A percentile compares a stretch with the other conserved stretches of the same genome.
Conservation (phyloP, 257 asterid genomes). For the Solanum clarkiae region DNA sequence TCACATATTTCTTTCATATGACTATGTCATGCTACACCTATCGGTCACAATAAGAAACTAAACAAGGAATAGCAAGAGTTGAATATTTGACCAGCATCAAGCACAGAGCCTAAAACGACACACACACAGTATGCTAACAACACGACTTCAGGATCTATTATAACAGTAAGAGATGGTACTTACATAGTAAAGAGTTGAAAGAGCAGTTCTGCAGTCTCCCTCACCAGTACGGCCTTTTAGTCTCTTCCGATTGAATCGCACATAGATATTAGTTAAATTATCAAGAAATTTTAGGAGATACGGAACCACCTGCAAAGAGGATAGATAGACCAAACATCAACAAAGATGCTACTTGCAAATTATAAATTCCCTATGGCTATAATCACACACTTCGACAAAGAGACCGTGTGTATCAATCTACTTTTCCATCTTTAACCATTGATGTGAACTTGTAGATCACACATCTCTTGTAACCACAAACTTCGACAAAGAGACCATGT, state of each 20-base stretch:
- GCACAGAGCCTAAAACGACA: neutral
- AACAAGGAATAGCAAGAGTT: neutral
- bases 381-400: neutral
- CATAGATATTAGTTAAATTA: conserved; percentile 83
- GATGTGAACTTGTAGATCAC: neutral
- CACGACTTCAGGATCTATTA: neutral
- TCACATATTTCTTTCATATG: neutral
- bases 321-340: neutral
- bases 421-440: neutral
- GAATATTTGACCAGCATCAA: neutral
- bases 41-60: neutral
- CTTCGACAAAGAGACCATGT: neutral
- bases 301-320: conserved; percentile 50
- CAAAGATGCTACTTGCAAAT: neutral
- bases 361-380: neutral
- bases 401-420: neutral
- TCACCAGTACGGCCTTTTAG: conserved; percentile 93
- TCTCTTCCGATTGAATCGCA: conserved; percentile 90
- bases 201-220: conserved; percentile 83
- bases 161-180: neutral
- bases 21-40: neutral
- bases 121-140: neutral
- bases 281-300: conserved; percentile 80
- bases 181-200: conserved; percentile 81
- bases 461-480: neutral